phyloP scores from a whole-genome alignment of 1,284 basidiomycete species.

The Schizophyllum commune region DNA sequence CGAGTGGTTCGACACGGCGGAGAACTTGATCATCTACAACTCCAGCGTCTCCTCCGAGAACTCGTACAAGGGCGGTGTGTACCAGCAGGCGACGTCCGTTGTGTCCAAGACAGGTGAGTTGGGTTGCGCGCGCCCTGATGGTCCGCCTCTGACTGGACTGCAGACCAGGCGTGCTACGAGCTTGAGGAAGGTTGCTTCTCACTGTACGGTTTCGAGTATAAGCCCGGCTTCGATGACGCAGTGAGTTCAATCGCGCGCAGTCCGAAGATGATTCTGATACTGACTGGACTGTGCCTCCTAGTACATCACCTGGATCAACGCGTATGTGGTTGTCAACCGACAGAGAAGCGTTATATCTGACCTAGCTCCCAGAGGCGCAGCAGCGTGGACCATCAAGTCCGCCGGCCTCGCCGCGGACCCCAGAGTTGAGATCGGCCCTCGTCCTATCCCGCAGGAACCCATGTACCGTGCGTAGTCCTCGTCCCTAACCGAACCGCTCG shows the following conservation, averaged over 20 bases:
- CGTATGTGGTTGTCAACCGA: conserved; percentile 13
- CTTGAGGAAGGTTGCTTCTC: conserved; percentile 21
- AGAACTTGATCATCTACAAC: conserved; percentile 26
- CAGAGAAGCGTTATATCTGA: too few relatives aligned
- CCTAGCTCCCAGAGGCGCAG: conserved; percentile 25
- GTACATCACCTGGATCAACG: conserved; percentile 58
- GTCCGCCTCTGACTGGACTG: conserved; percentile 10
- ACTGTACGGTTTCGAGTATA: conserved; percentile 8
- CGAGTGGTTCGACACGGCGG: conserved; percentile 23
- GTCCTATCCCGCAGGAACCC: conserved; percentile 64
- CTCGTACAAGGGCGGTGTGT: conserved; percentile 2
- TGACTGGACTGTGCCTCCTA: conserved; percentile 12
- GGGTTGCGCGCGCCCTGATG: too few relatives aligned
- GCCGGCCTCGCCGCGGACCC: conserved; percentile 52
- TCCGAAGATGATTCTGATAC: neutral
- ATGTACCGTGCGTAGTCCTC: conserved; percentile 30
- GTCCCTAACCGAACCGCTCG: neutral
- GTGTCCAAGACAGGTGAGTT: neutral
- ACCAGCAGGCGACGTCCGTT: conserved; percentile 4
- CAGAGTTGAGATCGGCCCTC: conserved; percentile 44
- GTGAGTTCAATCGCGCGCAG: conserved; percentile 13
- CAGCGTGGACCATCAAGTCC: conserved; percentile 61
- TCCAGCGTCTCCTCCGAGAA: conserved; percentile 26
- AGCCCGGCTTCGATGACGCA: conserved; percentile 24
- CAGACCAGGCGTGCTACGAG: conserved; percentile 31